Conservation (phyloP, 768 basidiomycete species). For the Lentinus brumalis region DNA sequence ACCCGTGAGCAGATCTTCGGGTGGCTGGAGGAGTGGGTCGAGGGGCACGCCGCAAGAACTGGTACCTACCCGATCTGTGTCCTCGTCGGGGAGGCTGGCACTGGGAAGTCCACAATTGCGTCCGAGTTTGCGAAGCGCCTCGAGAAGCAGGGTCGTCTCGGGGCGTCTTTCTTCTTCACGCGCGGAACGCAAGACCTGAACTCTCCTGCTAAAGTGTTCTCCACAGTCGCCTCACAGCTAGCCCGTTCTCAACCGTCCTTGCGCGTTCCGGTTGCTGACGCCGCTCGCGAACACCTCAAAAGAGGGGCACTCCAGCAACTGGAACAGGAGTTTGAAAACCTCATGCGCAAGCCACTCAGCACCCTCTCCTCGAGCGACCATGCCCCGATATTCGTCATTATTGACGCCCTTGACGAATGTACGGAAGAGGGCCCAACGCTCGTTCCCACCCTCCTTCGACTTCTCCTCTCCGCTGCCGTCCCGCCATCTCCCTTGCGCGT, state of each 20-base stretch:
- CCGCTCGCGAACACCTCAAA: neutral
- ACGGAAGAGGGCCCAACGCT: slow-evolving; percentile 2
- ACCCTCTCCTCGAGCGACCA: neutral
- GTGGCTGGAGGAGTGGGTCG: slow-evolving; percentile 12
- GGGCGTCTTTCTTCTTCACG: slow-evolving; percentile 38
- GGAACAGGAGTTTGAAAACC: neutral
- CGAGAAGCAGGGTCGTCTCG: slow-evolving; percentile 27
- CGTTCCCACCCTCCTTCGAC: neutral
- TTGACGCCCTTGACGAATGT: slow-evolving; percentile 43
- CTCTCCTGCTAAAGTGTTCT: slow-evolving; percentile 29
- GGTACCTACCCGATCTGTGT: neutral
- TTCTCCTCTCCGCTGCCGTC: neutral
- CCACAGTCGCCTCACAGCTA: slow-evolving; percentile 35
- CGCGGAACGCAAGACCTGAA: slow-evolving; percentile 19
- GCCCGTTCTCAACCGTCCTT: slow-evolving; percentile 19
- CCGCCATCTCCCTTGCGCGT: neutral
- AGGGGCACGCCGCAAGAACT: slow-evolving; percentile 23
- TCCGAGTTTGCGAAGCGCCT: slow-evolving; percentile 33
- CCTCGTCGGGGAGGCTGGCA: slow-evolving; percentile 34
- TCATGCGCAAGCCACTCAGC: slow-evolving; percentile 16
- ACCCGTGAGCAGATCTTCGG: neutral
- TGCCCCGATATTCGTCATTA: slow-evolving; percentile 30
- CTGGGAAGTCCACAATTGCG: slow-evolving; percentile 41
- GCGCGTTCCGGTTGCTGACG: slow-evolving; percentile 7
- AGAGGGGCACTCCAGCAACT: neutral